Percentiles rank a stretch among this genome's conserved stretches.
Conservation (phyloP, 192 early-diverging fungal species). For the Umbelopsis sp. region DNA sequence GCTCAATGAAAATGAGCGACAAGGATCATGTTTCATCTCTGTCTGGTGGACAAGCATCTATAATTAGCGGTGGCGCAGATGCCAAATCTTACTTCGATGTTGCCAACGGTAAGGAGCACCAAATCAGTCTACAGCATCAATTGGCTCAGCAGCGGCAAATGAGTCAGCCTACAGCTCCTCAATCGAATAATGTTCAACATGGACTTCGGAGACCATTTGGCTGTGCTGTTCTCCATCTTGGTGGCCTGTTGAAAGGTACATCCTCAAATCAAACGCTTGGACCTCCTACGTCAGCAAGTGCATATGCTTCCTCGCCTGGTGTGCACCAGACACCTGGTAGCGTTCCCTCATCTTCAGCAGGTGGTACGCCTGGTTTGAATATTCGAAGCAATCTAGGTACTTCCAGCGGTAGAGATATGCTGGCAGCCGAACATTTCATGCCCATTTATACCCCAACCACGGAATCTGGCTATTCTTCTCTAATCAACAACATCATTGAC, state of each 20-base stretch:
- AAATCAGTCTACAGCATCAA: slow-evolving; percentile 16
- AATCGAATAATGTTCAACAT: slow-evolving; percentile 23
- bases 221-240: slow-evolving; percentile 57
- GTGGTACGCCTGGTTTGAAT: background rate
- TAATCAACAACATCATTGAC: slow-evolving; percentile 61
- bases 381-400: background rate
- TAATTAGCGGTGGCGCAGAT: slow-evolving; percentile 6
- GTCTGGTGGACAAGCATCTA: slow-evolving; percentile 20
- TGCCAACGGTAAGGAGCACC: slow-evolving; percentile 8
- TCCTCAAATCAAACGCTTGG: background rate
- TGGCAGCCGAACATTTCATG: slow-evolving; percentile 48
- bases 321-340: background rate
- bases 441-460: slow-evolving; percentile 49
- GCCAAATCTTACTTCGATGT: slow-evolving; percentile 5
- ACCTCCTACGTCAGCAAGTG: background rate
- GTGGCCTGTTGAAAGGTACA: slow-evolving; percentile 39
- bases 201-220: slow-evolving; percentile 60
- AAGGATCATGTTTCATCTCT: slow-evolving; percentile 36
- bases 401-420: slow-evolving; percentile 11
- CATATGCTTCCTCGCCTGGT: background rate
- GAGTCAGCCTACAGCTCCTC: slow-evolving; percentile 1
- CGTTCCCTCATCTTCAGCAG: background rate
- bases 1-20: slow-evolving; percentile 61
- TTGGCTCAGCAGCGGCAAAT: slow-evolving; percentile 8
- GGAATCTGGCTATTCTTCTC: slow-evolving; percentile 48